Conservation (phyloP, 768 basidiomycete genomes). For the Tephrocybe rancida region DNA sequence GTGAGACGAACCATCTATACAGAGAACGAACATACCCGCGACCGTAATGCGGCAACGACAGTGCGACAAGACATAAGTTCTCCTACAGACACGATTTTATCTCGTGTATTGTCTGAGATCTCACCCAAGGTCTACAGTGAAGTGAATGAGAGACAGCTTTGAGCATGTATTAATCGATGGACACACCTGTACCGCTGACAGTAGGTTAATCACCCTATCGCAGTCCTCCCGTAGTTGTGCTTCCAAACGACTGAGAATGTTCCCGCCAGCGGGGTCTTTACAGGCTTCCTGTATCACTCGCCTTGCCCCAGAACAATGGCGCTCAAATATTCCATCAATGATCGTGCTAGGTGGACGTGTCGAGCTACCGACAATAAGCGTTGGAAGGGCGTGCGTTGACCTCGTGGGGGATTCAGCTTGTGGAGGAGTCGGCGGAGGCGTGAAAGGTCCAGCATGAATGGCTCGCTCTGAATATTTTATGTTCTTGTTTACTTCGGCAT, state of each 20-base stretch:
- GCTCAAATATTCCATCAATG: conserved; percentile 1
- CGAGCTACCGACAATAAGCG: background rate
- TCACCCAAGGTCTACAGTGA: conserved; percentile 6
- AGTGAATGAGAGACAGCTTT: background rate
- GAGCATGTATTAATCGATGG: background rate
- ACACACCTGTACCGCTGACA: conserved; percentile 7
- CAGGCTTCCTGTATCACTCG: background rate
- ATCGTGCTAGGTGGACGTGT: background rate
- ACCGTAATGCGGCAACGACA: conserved; percentile 10
- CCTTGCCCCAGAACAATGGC: conserved; percentile 1
- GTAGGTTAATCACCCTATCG: background rate
- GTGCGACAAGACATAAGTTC: conserved; percentile 15
- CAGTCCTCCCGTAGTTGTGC: conserved; percentile 3
- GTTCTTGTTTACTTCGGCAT: background rate
- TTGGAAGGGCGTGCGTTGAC: background rate
- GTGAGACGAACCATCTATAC: background rate
- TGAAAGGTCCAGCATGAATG: background rate
- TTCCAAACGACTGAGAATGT: background rate
- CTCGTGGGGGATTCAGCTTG: background rate
- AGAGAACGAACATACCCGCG: background rate
- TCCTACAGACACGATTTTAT: conserved; percentile 9
- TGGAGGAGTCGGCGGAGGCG: conserved; percentile 8
- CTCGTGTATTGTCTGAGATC: conserved; percentile 5
- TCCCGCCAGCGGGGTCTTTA: background rate
- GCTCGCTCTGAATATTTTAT: background rate